phyloP scores from a whole-genome alignment of 257 asterid genomes.

The Solanum clarkiae region DNA sequence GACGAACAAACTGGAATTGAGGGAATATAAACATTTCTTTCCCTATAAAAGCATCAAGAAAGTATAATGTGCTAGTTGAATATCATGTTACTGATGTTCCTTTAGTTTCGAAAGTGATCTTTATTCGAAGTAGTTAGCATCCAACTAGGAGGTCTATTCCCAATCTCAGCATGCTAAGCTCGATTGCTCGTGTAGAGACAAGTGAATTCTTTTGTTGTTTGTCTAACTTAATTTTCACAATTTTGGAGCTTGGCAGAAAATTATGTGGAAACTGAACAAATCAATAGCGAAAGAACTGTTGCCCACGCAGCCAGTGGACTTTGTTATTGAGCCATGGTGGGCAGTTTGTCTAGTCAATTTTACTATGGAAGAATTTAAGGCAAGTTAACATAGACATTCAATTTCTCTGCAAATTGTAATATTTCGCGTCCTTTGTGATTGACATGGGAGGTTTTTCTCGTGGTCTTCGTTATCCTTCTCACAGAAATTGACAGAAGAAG shows the following conservation, averaged over 20 bases:
- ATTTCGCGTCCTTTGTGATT: not conserved
- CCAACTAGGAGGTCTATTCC: not conserved
- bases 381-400: not conserved
- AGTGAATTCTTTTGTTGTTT: not conserved
- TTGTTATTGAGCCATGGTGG: constrained; percentile 96
- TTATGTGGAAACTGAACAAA: constrained; percentile 99
- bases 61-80: not conserved
- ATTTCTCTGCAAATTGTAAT: not conserved
- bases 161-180: not conserved
- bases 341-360: constrained; percentile 76
- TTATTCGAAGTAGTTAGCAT: not conserved
- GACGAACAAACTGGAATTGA: not conserved
- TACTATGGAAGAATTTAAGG: not conserved
- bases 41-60: not conserved
- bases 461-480: not conserved
- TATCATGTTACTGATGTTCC: not conserved
- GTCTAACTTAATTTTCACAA: constrained; percentile 19
- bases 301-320: constrained; percentile 89
- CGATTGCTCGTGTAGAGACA: not conserved
- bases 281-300: constrained; percentile 92
- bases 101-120: not conserved
- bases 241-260: constrained; percentile 74
- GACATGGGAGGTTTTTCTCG: not conserved
- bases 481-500: constrained; percentile 96
- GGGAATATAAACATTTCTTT: not conserved